Evolutionary conservation across 768 basidiomycete species (phyloP).

Genomic region (Amanita fuliginea): DNA sequence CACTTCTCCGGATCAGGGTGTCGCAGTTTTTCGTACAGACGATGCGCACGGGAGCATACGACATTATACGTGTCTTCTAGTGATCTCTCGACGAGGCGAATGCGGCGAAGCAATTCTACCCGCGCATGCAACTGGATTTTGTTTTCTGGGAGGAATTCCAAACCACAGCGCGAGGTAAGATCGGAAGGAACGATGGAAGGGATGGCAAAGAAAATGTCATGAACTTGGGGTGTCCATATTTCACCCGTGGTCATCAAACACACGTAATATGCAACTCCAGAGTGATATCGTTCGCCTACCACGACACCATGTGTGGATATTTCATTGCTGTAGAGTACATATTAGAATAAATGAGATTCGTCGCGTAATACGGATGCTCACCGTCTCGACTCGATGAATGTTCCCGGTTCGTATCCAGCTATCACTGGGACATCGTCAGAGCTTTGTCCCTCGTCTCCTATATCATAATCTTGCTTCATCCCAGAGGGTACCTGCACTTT

Average conservation of each 20-base stretch:
- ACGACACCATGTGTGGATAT: slow-evolving; percentile 22
- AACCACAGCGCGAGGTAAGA: slow-evolving; percentile 39
- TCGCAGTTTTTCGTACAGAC: slow-evolving; percentile 36
- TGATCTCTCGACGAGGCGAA: slow-evolving; percentile 40
- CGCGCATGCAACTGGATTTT: slow-evolving; percentile 42
- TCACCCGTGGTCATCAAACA: slow-evolving; percentile 34
- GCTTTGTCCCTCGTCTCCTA: slow-evolving; percentile 3
- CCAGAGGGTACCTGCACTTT: slow-evolving; percentile 7
- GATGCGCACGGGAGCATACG: slow-evolving; percentile 15
- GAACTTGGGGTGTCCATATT: slow-evolving; percentile 31
- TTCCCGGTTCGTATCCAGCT: slow-evolving; percentile 24
- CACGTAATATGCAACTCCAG: slow-evolving; percentile 12
- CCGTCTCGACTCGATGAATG: slow-evolving; percentile 46
- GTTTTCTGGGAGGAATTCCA: slow-evolving; percentile 14
- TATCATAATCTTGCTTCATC: slow-evolving; percentile 11
- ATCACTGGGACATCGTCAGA: slow-evolving; percentile 11
- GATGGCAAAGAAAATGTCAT: slow-evolving; percentile 53
- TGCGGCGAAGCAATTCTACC: slow-evolving; percentile 46
- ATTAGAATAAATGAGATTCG: slow-evolving; percentile 8
- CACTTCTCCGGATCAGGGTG: slow-evolving; percentile 39
- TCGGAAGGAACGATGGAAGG: slow-evolving; percentile 40
- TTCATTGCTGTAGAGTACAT: slow-evolving; percentile 19
- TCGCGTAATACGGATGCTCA: slow-evolving; percentile 13
- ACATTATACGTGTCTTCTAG: slow-evolving; percentile 30
- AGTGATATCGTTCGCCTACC: slow-evolving; percentile 16